Conservation (phyloP, 129 eudicot species). For the Saussurea involucrata region DNA sequence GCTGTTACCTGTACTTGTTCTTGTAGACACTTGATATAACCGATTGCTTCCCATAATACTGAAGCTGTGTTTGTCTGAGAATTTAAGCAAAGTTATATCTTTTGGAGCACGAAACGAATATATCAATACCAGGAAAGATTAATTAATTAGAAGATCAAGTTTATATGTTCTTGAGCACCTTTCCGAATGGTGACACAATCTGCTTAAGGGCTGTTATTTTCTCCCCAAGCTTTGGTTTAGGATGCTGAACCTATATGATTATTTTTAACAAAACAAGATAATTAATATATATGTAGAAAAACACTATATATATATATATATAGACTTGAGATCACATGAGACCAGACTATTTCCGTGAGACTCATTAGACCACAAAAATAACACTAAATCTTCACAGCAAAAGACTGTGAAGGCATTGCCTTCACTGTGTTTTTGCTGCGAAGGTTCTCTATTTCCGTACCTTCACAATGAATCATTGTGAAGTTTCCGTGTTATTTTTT, state of each 20-base stretch:
- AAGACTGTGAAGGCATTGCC: no score
- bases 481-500: no score
- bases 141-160: background rate
- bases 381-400: no score
- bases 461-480: no score
- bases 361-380: no score
- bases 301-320: no score
- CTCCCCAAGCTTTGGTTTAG: constrained; percentile 57
- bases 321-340: no score
- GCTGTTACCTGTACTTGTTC: constrained; percentile 63
- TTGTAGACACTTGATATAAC: constrained; percentile 53
- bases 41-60: constrained; percentile 62
- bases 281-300: background rate
- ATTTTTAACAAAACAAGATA: background rate
- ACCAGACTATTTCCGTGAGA: no score
- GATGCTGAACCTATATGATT: constrained; percentile 35
- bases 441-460: no score
- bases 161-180: constrained; percentile 32
- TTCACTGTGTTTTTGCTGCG: no score
- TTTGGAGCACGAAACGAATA: background rate
- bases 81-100: background rate
- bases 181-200: constrained; percentile 67
- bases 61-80: constrained; percentile 70
- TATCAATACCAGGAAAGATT: background rate
- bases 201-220: constrained; percentile 64